Percentiles rank a stretch among this genome's conserved stretches.
Conservation (phyloP, 371 early-diverging fungal species). For the Mortierella sp. region DNA sequence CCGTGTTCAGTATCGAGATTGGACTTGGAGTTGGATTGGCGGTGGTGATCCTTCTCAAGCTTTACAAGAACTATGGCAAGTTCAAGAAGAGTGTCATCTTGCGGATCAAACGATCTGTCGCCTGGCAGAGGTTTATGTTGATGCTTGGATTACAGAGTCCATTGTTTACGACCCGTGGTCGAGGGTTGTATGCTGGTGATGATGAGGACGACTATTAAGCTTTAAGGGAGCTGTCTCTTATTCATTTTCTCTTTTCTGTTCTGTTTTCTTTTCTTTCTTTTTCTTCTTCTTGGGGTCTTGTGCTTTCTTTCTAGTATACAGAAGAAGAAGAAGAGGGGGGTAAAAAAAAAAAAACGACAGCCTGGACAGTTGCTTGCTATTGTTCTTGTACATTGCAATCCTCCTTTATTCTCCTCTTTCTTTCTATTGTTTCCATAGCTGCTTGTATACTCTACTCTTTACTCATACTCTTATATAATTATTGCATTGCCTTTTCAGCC, state of each 20-base stretch:
- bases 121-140: slow-evolving; percentile 37
- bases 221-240: too few relatives aligned
- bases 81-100: slow-evolving; percentile 20
- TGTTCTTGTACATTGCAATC: too few relatives aligned
- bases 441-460: too few relatives aligned
- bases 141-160: slow-evolving; percentile 46
- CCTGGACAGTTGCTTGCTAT: too few relatives aligned
- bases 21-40: slow-evolving; percentile 32
- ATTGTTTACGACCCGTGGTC: slow-evolving; percentile 26
- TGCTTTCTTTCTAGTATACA: too few relatives aligned
- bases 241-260: background rate
- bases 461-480: too few relatives aligned
- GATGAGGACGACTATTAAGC: slow-evolving; percentile 42
- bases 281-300: background rate
- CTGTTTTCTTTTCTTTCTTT: background rate
- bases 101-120: slow-evolving; percentile 28
- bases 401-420: too few relatives aligned
- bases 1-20: slow-evolving; percentile 39
- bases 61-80: slow-evolving; percentile 29
- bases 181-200: slow-evolving; percentile 38
- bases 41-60: slow-evolving; percentile 24
- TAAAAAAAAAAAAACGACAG: too few relatives aligned
- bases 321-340: too few relatives aligned
- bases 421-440: too few relatives aligned
- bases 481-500: too few relatives aligned